Evolutionary conservation across 345 rosid genomes (phyloP).

Genomic region (Gossypium herbaceum): DNA sequence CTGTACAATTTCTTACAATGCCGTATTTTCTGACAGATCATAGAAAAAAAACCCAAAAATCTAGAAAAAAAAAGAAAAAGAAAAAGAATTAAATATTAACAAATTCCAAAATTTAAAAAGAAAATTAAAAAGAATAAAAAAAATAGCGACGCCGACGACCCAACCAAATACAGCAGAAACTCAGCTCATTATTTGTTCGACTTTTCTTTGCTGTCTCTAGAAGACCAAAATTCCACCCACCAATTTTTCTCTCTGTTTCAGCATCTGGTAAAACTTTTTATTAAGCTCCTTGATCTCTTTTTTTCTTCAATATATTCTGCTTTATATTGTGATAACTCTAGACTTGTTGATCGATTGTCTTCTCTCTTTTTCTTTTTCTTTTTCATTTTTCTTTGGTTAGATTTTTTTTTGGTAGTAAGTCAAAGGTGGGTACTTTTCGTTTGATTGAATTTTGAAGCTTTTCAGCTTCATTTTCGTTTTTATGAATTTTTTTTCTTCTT

Average conservation of each 20-base stretch:
- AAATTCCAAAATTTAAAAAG: not conserved
- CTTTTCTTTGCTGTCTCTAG: slow-evolving; percentile 15
- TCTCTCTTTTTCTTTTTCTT: not conserved
- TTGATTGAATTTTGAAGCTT: slow-evolving; percentile 2
- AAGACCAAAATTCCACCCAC: not conserved
- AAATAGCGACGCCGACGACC: slow-evolving; percentile 38
- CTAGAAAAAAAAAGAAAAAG: not conserved
- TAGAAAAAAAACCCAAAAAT: not conserved
- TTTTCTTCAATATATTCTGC: not conserved
- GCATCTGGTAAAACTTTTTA: slow-evolving; percentile 12
- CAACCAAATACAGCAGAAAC: slow-evolving; percentile 19
- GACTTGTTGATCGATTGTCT: not conserved
- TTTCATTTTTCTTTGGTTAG: slow-evolving; percentile 10
- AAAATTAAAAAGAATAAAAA: not conserved
- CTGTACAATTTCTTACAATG: slow-evolving; percentile 22
- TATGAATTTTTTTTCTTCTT: not conserved
- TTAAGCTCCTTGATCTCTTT: slow-evolving; percentile 3
- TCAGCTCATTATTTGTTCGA: slow-evolving; percentile 17
- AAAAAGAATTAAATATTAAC: not conserved
- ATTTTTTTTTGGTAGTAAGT: slow-evolving; percentile 22
- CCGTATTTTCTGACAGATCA: slow-evolving; percentile 23
- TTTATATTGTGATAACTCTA: not conserved
- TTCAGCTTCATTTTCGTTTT: not conserved
- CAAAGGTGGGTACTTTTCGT: slow-evolving; percentile 9
- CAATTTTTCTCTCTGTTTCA: slow-evolving; percentile 13